phyloP scores from a whole-genome alignment of 352 stramenopile genomes.

The Globisporangium nunn region DNA sequence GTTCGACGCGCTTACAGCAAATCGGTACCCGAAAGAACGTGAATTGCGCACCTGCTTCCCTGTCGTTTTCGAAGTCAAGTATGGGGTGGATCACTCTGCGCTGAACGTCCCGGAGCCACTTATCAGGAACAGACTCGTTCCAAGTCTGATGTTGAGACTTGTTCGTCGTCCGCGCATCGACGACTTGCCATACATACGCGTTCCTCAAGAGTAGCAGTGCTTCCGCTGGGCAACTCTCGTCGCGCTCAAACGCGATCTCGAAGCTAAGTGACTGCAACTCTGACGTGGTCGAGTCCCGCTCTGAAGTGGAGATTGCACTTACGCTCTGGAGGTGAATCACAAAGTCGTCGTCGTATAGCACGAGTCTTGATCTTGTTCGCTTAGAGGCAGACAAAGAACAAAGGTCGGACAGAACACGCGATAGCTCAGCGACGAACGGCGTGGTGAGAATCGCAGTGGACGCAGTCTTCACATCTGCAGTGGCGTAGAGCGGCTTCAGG shows the following conservation, averaged over 20 bases:
- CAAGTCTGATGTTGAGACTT: background rate
- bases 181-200: conserved; percentile 39
- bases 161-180: conserved; percentile 1
- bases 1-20: conserved; percentile 21
- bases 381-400: background rate
- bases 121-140: conserved; percentile 10
- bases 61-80: conserved; percentile 22
- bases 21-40: conserved; percentile 39
- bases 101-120: conserved; percentile 51
- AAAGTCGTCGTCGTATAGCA: conserved; percentile 24
- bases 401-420: conserved; percentile 4
- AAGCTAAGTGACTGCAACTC: background rate
- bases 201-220: conserved; percentile 18
- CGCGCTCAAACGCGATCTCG: conserved; percentile 30
- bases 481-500: conserved; percentile 40
- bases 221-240: conserved; percentile 26
- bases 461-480: conserved; percentile 19
- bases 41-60: background rate
- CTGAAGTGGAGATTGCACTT: background rate
- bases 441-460: conserved; percentile 22
- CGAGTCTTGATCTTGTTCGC: conserved; percentile 14
- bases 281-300: background rate
- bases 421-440: conserved; percentile 20
- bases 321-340: conserved; percentile 30
- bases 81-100: conserved; percentile 44